Base-by-base conservation (phyloP, 441 rosid genomes). In the Populus hybrid region DNA sequence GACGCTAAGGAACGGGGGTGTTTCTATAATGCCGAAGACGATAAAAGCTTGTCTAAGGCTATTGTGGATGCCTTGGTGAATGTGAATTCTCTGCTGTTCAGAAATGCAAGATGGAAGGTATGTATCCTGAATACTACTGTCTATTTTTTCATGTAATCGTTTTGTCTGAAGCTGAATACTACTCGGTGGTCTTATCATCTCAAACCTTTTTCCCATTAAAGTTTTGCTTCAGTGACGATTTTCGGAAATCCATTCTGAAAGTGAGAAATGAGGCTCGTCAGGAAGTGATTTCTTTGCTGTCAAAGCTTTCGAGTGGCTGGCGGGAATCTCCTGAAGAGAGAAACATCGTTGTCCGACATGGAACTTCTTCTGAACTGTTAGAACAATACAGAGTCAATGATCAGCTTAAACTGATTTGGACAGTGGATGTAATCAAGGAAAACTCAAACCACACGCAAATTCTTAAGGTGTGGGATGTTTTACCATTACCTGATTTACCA, bases 41-140 rank as follows among this genome's bases (percentile, higher is more conserved):
- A 86, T 40, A 65, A 82, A 7, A 38, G 77, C n/a, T 73, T 88
- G 74, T 75, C 78, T 53, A 12, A 80, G 36, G 83, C 81, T 59
- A 80, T 88, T 2, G 16, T 53, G 20, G 69, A n/a, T 26, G 75
- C 77, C n/a, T 74, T 81, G 67, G 30, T 74, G 24, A 42, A 64
- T 11, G 65, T 64, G 34, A 69, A 61, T 67, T 71, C 74, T 20
- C 21, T 9, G 10, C 40, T 74, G 18, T 80, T 82, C 69, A 80
- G 76, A 80, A 73, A 73, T 35, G 79, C 89, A 8, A 75, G 69
- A 79, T 90, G 91, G 90, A 87, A 81, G 88, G 89, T 88, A 40
- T 67, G n/a, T n/a, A n/a, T n/a, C n/a, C n/a, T n/a, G n/a, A n/a
- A n/a, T n/a, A n/a, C n/a, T n/a, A n/a, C n/a, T n/a, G n/a, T n/a